Base-by-base conservation (phyloP, 345 rosid genomes). In the Citrus hindsii region DNA sequence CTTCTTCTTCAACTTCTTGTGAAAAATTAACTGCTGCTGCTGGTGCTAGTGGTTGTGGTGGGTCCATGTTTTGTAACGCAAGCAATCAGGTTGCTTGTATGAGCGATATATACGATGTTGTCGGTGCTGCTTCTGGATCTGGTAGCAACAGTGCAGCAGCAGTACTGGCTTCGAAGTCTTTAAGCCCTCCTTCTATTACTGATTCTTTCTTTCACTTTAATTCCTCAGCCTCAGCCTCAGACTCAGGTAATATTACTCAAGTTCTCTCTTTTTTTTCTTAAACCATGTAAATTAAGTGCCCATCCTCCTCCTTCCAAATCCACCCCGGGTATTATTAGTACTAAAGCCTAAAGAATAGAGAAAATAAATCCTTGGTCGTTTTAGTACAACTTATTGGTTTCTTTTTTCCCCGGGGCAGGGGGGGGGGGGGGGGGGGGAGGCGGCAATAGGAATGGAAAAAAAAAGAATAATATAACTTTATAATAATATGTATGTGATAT, bases 41-140 rank as follows among this genome's bases (percentile, higher is more conserved):
- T 9, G 53, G 60, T 53, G 83, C 73, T 68, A 76, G 75, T 12
- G 70, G 27, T 60, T 51, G 7, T 82, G 71, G 80, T 77, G 89
- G 89, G 77, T 78, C 89, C 60, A 16, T 85, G 80, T 83, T 85
- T 81, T 84, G 80, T 79, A 69, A 78, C 79, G 74, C 85, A 86
- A 87, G 79, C 84, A 81, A 84, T 84, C 88, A 78, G 37, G 79
- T 82, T 63, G 76, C 80, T 74, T 74, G 83, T 73, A 73, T 77
- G 76, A 86, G 86, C 71, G 83, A 79, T 53, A 79, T 83, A 64
- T 78, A 86, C 76, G 87, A 87, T 77, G 89, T 85, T 78, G 88
- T 68, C 68, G 74, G 77, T 76, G 67, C 84, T 80, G 61, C 88
- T 16, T 67, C 77, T 68, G 69, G 67, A 51, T 62, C 72, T 67